Base-by-base conservation (phyloP, 2,329 filamentous ascomycete genomes). In the Neocatenulostroma microsporum region DNA sequence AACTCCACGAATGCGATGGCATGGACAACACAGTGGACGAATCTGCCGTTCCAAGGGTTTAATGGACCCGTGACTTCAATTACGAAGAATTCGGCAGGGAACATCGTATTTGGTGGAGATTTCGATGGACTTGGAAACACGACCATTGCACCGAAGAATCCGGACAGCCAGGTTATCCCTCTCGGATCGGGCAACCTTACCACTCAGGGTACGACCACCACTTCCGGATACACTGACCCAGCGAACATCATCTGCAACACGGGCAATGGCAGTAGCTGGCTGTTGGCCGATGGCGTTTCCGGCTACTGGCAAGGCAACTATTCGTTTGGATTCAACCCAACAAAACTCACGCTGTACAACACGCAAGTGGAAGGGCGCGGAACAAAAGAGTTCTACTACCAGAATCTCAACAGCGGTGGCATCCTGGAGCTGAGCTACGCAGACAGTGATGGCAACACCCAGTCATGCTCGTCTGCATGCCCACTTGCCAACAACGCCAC, bases 341-440 rank as follows among this genome's bases (percentile, higher is more conserved):
- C 86, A 8, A 93, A 86, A 60, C 63, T 98, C 42, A 78, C 86
- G 36, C 67, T 98, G 17, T 86, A 83, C 69, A 98, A 98, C 63
- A 91, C 89, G 3, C 78, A 84, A 49, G 72, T 78, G 35, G 78
- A 91, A 51, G 86, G 84, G 34, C 80, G 87, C 46, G 91, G 58
- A 26, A 94, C 88, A 20, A 84, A 84, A 64, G 84, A 82, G 0
- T 98, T 85, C 66, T 78, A 87, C 40, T 93, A 85, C 56, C 85
- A 84, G 15, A 84, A 87, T 13, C 67, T 89, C 41, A 88, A 89
- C 4, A 77, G 89, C 53, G 80, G 84, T 45, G 91, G 91, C 35
- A 95, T 98, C 58, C 84, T 98, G 79, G 95, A 96, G 62, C 73
- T 98, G 55, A 94, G 87, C 24, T 96, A 91, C 52, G 79, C 80